phyloP scores from a whole-genome alignment of 176 grass and related monocot species.

The Cymbopogon citratus region DNA sequence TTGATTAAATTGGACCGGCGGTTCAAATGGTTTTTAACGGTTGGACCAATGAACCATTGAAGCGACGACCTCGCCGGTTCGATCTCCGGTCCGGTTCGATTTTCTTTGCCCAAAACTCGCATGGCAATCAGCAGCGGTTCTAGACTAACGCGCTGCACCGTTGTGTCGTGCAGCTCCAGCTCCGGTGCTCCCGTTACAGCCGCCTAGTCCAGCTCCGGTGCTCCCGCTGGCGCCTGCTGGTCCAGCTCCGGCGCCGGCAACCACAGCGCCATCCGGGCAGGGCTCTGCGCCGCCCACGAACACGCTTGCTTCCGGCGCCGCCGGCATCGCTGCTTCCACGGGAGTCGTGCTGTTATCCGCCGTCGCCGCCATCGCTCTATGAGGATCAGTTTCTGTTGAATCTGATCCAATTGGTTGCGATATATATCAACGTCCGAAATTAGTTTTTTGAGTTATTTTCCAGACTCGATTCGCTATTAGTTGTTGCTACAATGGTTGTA shows the following conservation, averaged over 20 bases:
- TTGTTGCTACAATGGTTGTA: neutral
- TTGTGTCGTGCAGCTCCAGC: conserved; percentile 23
- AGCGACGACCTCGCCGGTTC: no score
- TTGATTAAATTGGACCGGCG: no score
- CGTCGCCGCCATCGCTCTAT: neutral
- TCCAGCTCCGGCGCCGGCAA: neutral
- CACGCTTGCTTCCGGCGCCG: neutral
- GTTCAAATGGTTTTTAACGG: no score
- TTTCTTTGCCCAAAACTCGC: neutral
- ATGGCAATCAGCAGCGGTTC: no score
- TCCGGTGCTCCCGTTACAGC: neutral
- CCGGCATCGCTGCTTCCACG: neutral
- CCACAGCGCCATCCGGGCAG: no score
- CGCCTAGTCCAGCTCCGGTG: neutral
- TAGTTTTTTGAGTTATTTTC: neutral
- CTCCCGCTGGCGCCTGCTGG: neutral
- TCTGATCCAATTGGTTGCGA: neutral
- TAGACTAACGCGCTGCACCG: neutral
- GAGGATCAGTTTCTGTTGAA: neutral
- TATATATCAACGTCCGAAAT: neutral
- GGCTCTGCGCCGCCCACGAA: neutral
- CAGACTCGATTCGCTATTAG: neutral
- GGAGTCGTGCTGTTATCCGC: neutral
- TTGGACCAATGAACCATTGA: no score
- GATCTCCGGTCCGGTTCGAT: no score